Percentiles rank a stretch among this genome's conserved stretches.
phyloP scores from a whole-genome alignment of 257 asterid genomes.

The Solanum okadae region DNA sequence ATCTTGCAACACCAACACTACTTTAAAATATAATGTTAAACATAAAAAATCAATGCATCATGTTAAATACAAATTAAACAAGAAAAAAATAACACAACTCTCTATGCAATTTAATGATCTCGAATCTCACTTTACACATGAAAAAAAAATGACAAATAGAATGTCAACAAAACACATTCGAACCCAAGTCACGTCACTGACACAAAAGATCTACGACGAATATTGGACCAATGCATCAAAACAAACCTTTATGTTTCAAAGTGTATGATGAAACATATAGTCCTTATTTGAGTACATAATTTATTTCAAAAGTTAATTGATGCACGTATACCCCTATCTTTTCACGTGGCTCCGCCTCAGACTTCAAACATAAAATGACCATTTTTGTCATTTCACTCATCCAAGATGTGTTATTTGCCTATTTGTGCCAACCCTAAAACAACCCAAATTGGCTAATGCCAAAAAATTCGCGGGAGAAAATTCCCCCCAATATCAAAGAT shows the following conservation, averaged over 20 bases:
- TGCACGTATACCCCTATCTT: accelerated
- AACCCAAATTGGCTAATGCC: neutral
- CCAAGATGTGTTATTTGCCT: neutral
- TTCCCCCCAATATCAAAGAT: neutral
- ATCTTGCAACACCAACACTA: neutral
- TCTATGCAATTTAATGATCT: neutral
- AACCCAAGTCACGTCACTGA: neutral
- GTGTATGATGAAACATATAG: neutral
- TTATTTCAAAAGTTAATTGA: neutral
- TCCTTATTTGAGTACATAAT: neutral
- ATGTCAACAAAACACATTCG: neutral
- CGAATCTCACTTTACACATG: neutral
- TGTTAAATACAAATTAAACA: neutral
- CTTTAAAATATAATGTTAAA: neutral
- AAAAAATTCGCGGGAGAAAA: neutral
- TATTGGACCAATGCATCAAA: neutral
- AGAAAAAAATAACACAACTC: neutral
- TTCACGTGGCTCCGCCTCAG: neutral
- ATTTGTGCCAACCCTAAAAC: neutral
- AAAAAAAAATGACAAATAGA: neutral
- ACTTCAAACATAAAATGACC: neutral
- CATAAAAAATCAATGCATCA: neutral
- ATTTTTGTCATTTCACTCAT: neutral
- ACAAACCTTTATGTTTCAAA: neutral
- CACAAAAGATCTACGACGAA: neutral